Evolutionary conservation across 495 filamentous ascomycete genomes (phyloP).

Genomic region (Aspergillus biplanus): DNA sequence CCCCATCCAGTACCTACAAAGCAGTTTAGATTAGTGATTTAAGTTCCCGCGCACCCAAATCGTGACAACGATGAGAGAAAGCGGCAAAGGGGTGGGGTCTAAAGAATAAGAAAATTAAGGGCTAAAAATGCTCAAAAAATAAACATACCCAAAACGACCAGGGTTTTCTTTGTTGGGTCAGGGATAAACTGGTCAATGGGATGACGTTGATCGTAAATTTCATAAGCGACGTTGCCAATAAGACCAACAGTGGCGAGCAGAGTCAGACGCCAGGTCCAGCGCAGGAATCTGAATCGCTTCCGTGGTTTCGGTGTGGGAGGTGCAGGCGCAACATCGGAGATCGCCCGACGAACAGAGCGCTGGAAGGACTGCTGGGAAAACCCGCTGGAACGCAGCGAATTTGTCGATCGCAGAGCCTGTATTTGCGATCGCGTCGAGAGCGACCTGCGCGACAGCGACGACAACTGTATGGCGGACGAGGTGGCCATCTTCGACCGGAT

Average conservation of each 20-base stretch:
- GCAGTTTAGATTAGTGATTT: background rate
- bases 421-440: constrained; percentile 34
- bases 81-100: background rate
- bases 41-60: constrained; percentile 1
- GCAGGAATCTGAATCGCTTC: constrained; percentile 55
- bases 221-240: constrained; percentile 72
- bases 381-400: constrained; percentile 30
- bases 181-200: constrained; percentile 79
- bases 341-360: constrained; percentile 42
- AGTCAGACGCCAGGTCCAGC: constrained; percentile 76
- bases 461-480: constrained; percentile 43
- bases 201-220: constrained; percentile 78
- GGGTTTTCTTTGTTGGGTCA: constrained; percentile 91
- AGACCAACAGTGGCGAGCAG: constrained; percentile 71
- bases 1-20: constrained; percentile 90
- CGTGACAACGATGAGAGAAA: background rate
- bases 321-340: constrained; percentile 45
- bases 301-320: constrained; percentile 46
- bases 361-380: constrained; percentile 33
- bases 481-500: constrained; percentile 41
- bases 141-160: constrained; percentile 88
- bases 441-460: constrained; percentile 46
- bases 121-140: background rate
- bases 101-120: background rate
- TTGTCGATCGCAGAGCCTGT: constrained; percentile 27